Evolutionary conservation across 2,329 filamentous ascomycete genomes (phyloP), one percentile per base, ranked within the genome.

Genomic region (Alternaria infectoria): DNA sequence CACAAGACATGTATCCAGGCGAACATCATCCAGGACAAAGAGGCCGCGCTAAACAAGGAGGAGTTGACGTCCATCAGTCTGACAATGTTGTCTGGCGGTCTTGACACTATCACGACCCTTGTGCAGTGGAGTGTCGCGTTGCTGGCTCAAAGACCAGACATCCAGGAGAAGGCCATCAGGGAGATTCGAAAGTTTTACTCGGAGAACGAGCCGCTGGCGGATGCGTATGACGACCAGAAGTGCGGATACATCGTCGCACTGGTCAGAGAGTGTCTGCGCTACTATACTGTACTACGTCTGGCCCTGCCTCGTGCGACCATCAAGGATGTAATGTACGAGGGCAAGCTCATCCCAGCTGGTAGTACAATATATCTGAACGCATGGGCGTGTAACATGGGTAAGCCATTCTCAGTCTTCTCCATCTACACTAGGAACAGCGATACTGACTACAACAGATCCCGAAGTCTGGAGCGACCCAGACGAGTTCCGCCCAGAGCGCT

Each of bases 381-480:
- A 0, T 90, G 88, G 88, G 88, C 88, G 3, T 90, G 89, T 70
- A 90, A 91, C 65, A 89, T 89, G 86, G 88, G 87, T 88, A 79
- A 72, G 87, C 87, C 79, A 71, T 82, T 76, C 25, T 28, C n/a
- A 28, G 3, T 50, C n/a, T 15, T 40, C 15, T 2, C 28, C 23
- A 19, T 12, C 13, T 15, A 21, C 30, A 45, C 11, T 2, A 6
- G 8, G 47, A 43, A 32, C 30, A 23, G 11, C 10, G 45, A 54
- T 32, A 44, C 61, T 68, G 17, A 65, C 55, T 11, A 19, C 13
- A 9, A 65, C 44, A 77, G 87, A 89, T 70, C 79, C 83, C 0
- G 81, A 83, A 11, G 82, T 88, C n/a, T 89, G 86, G 86, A 74
- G 71, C 13, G 87, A 90, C 65, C 86, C 88, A 2, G 83, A 86